These are phyloP conservation scores for Boletus vermiculosoides DNA, from an alignment of 768 basidiomycete species.

Conservation along the genomic window DNA sequence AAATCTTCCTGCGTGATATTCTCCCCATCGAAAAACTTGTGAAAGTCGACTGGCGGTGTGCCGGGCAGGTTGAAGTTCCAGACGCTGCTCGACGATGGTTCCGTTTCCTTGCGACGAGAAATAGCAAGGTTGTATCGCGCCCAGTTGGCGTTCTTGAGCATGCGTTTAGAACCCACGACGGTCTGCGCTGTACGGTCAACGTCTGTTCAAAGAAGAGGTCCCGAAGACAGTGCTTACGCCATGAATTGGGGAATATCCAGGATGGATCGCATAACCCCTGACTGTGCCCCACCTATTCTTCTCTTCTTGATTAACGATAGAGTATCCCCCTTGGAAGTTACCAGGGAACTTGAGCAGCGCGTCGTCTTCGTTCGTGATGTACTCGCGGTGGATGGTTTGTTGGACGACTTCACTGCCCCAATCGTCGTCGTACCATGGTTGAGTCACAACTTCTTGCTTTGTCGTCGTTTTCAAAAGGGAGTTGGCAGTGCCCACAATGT, in stretches of 20 bases:
- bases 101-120: conserved; percentile 57
- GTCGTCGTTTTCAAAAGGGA: conserved; percentile 53
- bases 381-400: conserved; percentile 48
- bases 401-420: conserved; percentile 57
- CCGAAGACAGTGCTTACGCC: conserved; percentile 32
- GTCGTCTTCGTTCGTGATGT: conserved; percentile 51
- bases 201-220: too few species aligned
- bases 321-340: conserved; percentile 58
- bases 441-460: conserved; percentile 45
- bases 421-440: conserved; percentile 58
- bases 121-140: conserved; percentile 62
- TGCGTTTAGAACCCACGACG: conserved; percentile 57
- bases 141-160: conserved; percentile 64
- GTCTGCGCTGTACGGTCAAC: conserved; percentile 36
- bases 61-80: conserved; percentile 68
- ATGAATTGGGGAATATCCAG: conserved; percentile 54
- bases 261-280: conserved; percentile 61
- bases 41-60: conserved; percentile 53
- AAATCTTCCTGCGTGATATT: conserved; percentile 62
- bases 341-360: conserved; percentile 48
- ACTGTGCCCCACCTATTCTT: conserved; percentile 57
- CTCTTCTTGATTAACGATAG: conserved; percentile 53
- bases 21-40: conserved; percentile 64
- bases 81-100: conserved; percentile 53
- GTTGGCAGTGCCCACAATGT: conserved; percentile 58